These are phyloP conservation scores for Lindgomyces ingoldianus DNA, from an alignment of 495 filamentous ascomycete genomes.

Conservation along the genomic window DNA sequence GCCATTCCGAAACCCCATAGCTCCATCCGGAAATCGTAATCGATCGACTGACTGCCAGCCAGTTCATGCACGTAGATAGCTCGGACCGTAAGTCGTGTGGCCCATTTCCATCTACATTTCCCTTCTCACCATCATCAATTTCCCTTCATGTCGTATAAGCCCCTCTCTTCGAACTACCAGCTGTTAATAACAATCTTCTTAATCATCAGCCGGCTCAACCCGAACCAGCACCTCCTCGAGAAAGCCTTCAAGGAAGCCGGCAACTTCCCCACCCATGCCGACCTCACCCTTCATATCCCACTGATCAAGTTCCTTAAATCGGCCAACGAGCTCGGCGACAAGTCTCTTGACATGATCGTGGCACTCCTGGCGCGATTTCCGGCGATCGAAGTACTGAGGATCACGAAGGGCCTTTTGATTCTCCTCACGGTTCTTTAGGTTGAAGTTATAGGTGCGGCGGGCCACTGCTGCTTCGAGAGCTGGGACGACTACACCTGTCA, in stretches of 20 bases:
- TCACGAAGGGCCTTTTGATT: not conserved
- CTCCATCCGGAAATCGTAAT: too few relatives aligned
- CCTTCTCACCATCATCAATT: not conserved
- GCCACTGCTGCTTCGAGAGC: conserved; percentile 86
- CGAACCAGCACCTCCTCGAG: conserved; percentile 93
- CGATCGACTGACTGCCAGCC: too few relatives aligned
- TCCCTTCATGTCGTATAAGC: not conserved
- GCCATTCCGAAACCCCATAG: too few relatives aligned
- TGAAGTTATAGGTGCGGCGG: conserved; percentile 61
- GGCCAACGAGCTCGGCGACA: conserved; percentile 70
- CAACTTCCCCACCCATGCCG: conserved; percentile 86
- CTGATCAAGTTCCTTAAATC: conserved; percentile 84
- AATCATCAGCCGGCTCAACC: conserved; percentile 78
- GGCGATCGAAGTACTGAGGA: conserved; percentile 7
- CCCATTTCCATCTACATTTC: too few relatives aligned
- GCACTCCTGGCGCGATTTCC: conserved; percentile 60
- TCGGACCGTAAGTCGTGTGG: too few relatives aligned
- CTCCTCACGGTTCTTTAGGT: conserved; percentile 16
- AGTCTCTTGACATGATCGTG: conserved; percentile 80
- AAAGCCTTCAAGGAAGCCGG: conserved; percentile 83
- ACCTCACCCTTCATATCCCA: conserved; percentile 81
- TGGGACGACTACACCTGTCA: conserved; percentile 83
- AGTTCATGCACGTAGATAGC: too few relatives aligned
- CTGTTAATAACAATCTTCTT: not conserved
- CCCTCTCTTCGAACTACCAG: not conserved